Evolutionary conservation across 2,329 filamentous ascomycete genomes (phyloP).

Genomic region (Neopestalotiopsis sp.): DNA sequence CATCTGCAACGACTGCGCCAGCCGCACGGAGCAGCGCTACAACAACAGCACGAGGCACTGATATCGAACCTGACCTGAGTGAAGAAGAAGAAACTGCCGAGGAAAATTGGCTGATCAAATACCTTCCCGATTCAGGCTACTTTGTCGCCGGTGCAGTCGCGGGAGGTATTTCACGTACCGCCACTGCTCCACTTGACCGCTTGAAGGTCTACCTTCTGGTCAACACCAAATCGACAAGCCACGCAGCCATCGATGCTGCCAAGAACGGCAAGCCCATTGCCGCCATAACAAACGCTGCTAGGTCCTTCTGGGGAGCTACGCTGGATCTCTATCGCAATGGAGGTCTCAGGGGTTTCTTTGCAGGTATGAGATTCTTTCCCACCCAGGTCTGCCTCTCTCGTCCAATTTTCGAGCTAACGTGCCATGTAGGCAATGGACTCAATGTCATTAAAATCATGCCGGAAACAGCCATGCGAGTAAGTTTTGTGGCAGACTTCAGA

Average conservation of each 20-base stretch:
- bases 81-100: constrained; percentile 38
- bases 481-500: constrained; percentile 18
- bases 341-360: constrained; percentile 88
- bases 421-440: constrained; percentile 79
- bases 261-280: constrained; percentile 72
- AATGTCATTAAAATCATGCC: constrained; percentile 99
- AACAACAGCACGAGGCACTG: constrained; percentile 30
- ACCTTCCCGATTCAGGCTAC: constrained; percentile 91
- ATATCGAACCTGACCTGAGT: constrained; percentile 39
- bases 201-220: constrained; percentile 97
- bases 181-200: constrained; percentile 93
- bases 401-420: background rate
- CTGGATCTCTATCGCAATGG: constrained; percentile 85
- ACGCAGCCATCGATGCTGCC: constrained; percentile 65
- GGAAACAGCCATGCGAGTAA: constrained; percentile 88
- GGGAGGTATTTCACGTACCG: constrained; percentile 92
- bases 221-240: constrained; percentile 71
- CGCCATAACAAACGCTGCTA: constrained; percentile 69
- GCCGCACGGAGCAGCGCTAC: constrained; percentile 21
- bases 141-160: constrained; percentile 95
- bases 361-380: constrained; percentile 63
- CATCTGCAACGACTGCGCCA: constrained; percentile 25
- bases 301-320: constrained; percentile 75
- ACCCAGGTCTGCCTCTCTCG: background rate
- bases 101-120: constrained; percentile 65